Evolutionary conservation across 179 eudicot species (phyloP), one percentile per base, ranked within the genome.

Genomic region (Heliamphora pulchella): DNA sequence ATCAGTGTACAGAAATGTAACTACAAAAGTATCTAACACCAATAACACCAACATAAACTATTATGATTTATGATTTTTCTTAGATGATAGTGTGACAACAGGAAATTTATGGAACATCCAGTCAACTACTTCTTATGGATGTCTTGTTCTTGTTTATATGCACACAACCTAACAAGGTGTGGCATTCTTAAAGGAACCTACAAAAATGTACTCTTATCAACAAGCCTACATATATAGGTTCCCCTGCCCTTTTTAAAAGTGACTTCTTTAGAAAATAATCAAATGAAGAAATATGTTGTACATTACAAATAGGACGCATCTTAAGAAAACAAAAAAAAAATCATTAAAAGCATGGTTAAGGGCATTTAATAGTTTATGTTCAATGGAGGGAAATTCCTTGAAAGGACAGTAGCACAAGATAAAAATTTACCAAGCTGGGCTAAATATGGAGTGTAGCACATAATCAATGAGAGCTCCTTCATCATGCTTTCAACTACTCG

Each of bases 381-480:
- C 18, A 39, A 17, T 2, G 4, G 51, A 55, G 6, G 65, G 43
- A 41, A 69, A 55, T 6, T 78, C 8, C 54, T 13, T 47, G 31
- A 31, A 31, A 31, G 31, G 31, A 31, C 31, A 31, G 31, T 31
- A 31, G 31, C 31, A 31, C 31, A 31, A 31, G 31, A 63, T 9
- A 74, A 5, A 51, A 43, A 39, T 65, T 63, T 4, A 63, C 39
- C 64, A 74, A 72, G 31, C 44, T 18, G 64, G 8, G 67, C 58
- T n/a, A 57, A 15, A 59, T 15, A 39, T 20, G 5, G 11, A 55
- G 44, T 13, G 31, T 31, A 76, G 31, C 10, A 76, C 46, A 50
- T 77, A 31, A 22, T 14, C 58, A 78, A 55, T 31, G 14, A 74
- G 64, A 74, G 63, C 62, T 53, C 41, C 31, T 44, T 61, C 57